phyloP scores from a whole-genome alignment of 1,284 basidiomycete genomes.

The Malassezia sp. region DNA sequence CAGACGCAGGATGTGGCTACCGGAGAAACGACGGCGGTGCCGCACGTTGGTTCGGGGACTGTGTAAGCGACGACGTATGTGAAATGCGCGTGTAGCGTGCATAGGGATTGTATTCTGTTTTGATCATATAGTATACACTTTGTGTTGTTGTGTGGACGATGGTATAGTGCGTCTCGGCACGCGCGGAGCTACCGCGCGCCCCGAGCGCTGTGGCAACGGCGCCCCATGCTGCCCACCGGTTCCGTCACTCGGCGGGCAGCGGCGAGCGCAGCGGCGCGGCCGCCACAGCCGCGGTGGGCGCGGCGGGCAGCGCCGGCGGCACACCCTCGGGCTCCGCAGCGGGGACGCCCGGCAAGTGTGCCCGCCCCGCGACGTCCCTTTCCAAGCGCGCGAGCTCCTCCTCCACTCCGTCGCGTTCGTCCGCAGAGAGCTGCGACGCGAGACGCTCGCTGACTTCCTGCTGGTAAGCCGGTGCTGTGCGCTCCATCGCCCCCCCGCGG shows the following conservation, averaged over 20 bases:
- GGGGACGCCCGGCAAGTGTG: not conserved
- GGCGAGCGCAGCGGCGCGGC: too few relatives aligned
- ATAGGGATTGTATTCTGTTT: too few relatives aligned
- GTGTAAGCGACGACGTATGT: slow-evolving; percentile 18
- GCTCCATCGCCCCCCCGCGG: not conserved
- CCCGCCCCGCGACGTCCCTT: not conserved
- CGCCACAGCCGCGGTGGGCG: not conserved
- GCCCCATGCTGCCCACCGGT: too few relatives aligned
- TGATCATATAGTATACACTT: too few relatives aligned
- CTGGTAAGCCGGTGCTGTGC: not conserved
- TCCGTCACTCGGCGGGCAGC: too few relatives aligned
- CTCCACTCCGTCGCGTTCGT: slow-evolving; percentile 89
- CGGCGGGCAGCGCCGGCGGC: not conserved
- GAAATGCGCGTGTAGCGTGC: too few relatives aligned
- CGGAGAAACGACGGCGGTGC: slow-evolving; percentile 58
- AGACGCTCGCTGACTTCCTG: slow-evolving; percentile 86
- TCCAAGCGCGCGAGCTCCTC: slow-evolving; percentile 51
- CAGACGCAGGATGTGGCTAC: slow-evolving; percentile 59
- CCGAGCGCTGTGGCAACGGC: too few relatives aligned
- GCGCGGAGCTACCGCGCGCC: too few relatives aligned
- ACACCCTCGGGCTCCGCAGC: too few relatives aligned
- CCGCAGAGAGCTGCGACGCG: slow-evolving; percentile 64
- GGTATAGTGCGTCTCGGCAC: too few relatives aligned
- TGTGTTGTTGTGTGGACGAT: too few relatives aligned
- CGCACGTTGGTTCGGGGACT: slow-evolving; percentile 51